Evolutionary conservation across 441 rosid genomes (phyloP).

Genomic region (Populus hybrid): DNA sequence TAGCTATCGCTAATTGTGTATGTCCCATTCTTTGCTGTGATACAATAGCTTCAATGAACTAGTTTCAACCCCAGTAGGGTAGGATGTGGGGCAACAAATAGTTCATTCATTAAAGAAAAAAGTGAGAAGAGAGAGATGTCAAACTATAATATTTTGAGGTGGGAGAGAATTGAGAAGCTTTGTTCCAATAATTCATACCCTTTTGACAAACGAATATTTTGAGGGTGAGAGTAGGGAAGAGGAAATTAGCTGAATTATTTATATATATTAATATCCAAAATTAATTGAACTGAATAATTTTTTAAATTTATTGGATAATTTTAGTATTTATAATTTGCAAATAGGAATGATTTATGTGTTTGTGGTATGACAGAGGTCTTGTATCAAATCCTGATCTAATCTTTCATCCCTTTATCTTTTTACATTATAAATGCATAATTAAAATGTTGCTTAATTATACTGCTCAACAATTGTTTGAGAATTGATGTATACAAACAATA

Average conservation of each 20-base stretch:
- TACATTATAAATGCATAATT: too few species aligned
- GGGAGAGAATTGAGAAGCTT: neutral
- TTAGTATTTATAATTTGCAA: too few species aligned
- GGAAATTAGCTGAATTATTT: neutral
- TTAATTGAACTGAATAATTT: too few species aligned
- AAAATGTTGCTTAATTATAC: too few species aligned
- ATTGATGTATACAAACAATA: too few species aligned
- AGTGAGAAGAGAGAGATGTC: conserved; percentile 1
- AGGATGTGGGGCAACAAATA: conserved; percentile 6
- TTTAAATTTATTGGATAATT: too few species aligned
- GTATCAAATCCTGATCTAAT: neutral
- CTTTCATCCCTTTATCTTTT: neutral
- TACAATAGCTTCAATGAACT: conserved; percentile 7
- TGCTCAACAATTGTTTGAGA: too few species aligned
- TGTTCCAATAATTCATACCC: conserved; percentile 8
- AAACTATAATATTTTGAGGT: neutral
- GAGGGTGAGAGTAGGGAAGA: conserved; percentile 20
- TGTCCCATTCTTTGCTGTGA: neutral
- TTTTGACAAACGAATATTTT: conserved; percentile 18
- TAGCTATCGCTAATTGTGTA: neutral
- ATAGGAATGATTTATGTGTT: too few species aligned
- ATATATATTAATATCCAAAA: too few species aligned
- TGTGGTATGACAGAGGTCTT: neutral
- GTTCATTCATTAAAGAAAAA: conserved; percentile 13
- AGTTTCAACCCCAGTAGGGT: conserved; percentile 14